Percentiles rank a stretch among this genome's conserved stretches.
Evolutionary conservation across 2,329 filamentous ascomycete species (phyloP).

Genomic region (Chrysosporium keratinophilum): DNA sequence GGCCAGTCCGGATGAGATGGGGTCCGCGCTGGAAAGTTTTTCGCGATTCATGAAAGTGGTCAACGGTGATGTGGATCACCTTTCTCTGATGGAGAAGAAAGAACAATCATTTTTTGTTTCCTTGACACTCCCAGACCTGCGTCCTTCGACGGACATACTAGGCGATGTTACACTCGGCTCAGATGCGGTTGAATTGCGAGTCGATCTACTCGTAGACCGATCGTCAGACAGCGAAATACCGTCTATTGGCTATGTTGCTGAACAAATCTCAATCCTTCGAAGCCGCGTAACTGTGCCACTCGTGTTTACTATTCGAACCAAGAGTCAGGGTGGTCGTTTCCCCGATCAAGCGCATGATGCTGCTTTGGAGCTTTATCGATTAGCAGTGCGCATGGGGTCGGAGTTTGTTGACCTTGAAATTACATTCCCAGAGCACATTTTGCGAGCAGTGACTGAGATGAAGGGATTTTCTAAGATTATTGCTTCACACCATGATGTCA

Average conservation of each 20-base stretch:
- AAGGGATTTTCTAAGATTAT: slow-evolving; percentile 74
- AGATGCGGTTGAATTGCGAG: slow-evolving; percentile 88
- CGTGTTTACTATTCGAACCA: slow-evolving; percentile 84
- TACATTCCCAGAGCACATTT: slow-evolving; percentile 65
- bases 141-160: slow-evolving; percentile 53
- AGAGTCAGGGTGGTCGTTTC: slow-evolving; percentile 77
- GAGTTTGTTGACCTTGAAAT: slow-evolving; percentile 94
- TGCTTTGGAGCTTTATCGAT: slow-evolving; percentile 62
- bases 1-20: slow-evolving; percentile 41
- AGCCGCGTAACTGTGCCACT: slow-evolving; percentile 63
- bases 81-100: slow-evolving; percentile 53
- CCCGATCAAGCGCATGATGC: slow-evolving; percentile 64
- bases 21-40: slow-evolving; percentile 56
- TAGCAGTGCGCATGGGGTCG: slow-evolving; percentile 70
- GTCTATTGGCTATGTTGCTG: slow-evolving; percentile 63
- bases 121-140: slow-evolving; percentile 68
- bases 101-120: slow-evolving; percentile 83
- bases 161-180: slow-evolving; percentile 68
- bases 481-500: slow-evolving; percentile 87
- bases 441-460: slow-evolving; percentile 57
- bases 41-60: slow-evolving; percentile 60
- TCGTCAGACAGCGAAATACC: slow-evolving; percentile 48
- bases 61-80: slow-evolving; percentile 47
- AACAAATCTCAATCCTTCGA: slow-evolving; percentile 71
- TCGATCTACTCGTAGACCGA: slow-evolving; percentile 74